Percentiles rank a stretch among this genome's conserved stretches.
Evolutionary conservation across 495 filamentous ascomycete genomes (phyloP).

Genomic region (Viridothelium virens): DNA sequence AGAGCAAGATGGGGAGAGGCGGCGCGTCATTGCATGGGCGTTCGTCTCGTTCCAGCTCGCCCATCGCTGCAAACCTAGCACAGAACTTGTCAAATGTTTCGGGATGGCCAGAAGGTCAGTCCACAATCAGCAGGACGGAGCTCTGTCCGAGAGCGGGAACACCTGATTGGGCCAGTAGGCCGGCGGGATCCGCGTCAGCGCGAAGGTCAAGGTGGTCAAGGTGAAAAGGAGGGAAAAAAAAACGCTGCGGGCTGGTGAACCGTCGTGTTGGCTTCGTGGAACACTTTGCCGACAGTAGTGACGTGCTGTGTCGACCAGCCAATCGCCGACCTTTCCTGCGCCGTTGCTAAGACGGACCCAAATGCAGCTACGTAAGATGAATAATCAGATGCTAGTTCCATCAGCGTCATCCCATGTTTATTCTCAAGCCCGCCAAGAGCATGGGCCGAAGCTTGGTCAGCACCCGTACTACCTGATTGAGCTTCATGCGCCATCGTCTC

Average conservation of each 20-base stretch:
- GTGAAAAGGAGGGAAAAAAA: background rate
- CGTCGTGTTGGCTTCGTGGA: slow-evolving; percentile 3
- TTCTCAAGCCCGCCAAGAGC: background rate
- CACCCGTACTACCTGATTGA: background rate
- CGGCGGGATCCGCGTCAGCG: slow-evolving; percentile 12
- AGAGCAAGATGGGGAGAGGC: background rate
- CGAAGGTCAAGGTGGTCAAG: background rate
- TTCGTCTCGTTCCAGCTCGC: background rate
- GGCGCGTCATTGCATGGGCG: background rate
- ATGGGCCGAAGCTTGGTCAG: background rate
- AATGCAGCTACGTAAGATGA: background rate
- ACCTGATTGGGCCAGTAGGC: background rate
- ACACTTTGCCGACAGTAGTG: background rate
- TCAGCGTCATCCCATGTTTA: background rate
- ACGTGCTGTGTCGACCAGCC: background rate
- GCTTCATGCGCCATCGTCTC: background rate
- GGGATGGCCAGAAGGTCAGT: background rate
- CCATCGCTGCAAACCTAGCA: background rate
- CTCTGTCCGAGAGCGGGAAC: background rate
- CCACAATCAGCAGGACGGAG: background rate
- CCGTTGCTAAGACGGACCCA: background rate
- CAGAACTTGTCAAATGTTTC: background rate
- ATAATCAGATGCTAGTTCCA: background rate
- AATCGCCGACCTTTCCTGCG: background rate
- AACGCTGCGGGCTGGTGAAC: background rate